phyloP scores from a whole-genome alignment of 2,329 filamentous ascomycete genomes.

The Cercospora canescens region DNA sequence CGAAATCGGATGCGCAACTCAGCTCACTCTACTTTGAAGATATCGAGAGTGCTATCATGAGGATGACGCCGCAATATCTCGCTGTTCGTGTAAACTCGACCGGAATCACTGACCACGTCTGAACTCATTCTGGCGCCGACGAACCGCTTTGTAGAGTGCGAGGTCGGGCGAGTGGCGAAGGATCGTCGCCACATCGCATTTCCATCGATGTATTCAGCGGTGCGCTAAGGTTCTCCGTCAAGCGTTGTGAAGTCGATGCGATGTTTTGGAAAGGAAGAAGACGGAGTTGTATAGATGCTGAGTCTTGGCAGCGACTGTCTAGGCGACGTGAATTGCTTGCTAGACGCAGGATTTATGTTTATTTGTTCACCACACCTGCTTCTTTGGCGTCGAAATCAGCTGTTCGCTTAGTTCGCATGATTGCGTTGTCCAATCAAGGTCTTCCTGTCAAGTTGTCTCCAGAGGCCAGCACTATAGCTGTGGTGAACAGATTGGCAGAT shows the following conservation, averaged over 20 bases:
- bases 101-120: constrained; percentile 38
- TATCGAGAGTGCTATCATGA: constrained; percentile 30
- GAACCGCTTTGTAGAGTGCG: neutral
- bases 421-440: too few species aligned
- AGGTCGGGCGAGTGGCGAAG: neutral
- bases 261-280: too few species aligned
- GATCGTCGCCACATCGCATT: neutral
- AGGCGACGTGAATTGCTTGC: too few species aligned
- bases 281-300: too few species aligned
- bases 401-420: too few species aligned
- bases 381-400: too few species aligned
- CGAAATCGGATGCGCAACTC: neutral
- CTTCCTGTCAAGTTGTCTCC: too few species aligned
- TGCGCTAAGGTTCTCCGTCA: neutral
- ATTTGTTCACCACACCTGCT: too few species aligned
- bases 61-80: constrained; percentile 35
- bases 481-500: too few species aligned
- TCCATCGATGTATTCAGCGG: neutral
- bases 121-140: constrained; percentile 37
- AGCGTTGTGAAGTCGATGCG: neutral
- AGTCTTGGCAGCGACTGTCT: too few species aligned
- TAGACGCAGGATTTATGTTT: too few species aligned
- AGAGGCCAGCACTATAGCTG: too few species aligned
- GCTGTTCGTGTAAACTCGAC: constrained; percentile 38
- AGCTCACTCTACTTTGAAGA: constrained; percentile 41